phyloP scores from a whole-genome alignment of 345 rosid genomes.

The Brassica juncea region DNA sequence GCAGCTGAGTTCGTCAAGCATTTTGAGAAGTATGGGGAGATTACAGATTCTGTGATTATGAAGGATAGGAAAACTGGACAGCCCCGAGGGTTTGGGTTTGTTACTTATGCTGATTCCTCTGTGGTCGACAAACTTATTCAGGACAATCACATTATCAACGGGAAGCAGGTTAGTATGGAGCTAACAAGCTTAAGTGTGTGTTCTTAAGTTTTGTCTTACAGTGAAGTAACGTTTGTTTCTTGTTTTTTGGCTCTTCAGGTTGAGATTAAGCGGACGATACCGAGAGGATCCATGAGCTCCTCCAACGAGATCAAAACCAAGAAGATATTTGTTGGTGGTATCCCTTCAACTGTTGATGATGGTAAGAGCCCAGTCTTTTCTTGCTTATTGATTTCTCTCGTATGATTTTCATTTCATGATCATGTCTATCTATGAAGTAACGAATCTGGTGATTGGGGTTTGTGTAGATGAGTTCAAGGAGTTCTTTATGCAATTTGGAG shows the following conservation, averaged over 20 bases:
- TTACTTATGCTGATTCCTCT: conserved; percentile 85
- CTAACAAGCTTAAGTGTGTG: not conserved
- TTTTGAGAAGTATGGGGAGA: conserved; percentile 87
- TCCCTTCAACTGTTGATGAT: conserved; percentile 79
- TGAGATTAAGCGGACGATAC: conserved; percentile 89
- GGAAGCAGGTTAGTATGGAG: conserved; percentile 65
- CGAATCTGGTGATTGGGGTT: conserved; percentile 25
- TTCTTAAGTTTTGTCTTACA: not conserved
- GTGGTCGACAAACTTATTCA: conserved; percentile 87
- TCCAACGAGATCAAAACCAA: conserved; percentile 83
- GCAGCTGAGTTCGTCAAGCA: conserved; percentile 80
- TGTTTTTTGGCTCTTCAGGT: conserved; percentile 52
- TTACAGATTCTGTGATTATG: conserved; percentile 95
- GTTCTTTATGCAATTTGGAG: conserved; percentile 70
- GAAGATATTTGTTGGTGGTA: conserved; percentile 97
- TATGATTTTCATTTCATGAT: not conserved
- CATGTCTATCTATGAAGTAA: not conserved
- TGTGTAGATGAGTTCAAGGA: conserved; percentile 73
- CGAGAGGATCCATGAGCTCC: conserved; percentile 76
- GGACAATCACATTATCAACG: conserved; percentile 72
- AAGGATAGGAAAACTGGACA: conserved; percentile 85
- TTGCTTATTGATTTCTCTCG: not conserved
- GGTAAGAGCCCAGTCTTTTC: conserved; percentile 43
- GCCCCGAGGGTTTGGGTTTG: conserved; percentile 97
- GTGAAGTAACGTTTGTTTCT: not conserved